Base-by-base conservation (phyloP, 2,329 filamentous ascomycete genomes). In the Cordyceps militaris region DNA sequence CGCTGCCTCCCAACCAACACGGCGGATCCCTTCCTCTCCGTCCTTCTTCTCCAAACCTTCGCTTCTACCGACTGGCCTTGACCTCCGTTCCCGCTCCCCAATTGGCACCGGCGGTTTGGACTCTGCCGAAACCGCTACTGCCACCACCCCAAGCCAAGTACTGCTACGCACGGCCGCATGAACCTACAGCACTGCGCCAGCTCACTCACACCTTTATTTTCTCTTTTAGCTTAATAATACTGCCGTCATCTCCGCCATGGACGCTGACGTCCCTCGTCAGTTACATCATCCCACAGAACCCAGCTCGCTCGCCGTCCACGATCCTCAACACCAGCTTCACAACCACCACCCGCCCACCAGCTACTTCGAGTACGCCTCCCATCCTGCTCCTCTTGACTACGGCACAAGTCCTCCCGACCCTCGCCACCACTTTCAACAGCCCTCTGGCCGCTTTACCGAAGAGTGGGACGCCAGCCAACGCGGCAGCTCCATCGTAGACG, bases 381-480 rank as follows among this genome's bases (percentile, higher is more conserved):
- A 26, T 2, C 36, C 32, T 13, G 19, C 36, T 24, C 23, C 54
- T 34, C 23, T 38, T 36, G 26, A 40, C 44, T 23, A 42, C 44
- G 44, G 24, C 32, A 43, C 43, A 48, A 40, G 40, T 23, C 5
- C 34, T 28, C 23, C 43, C 32, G 32, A 48, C 30, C 9, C 47
- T 36, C 47, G 38, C 8, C n/a, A 52, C n/a, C 24, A 38, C 8
- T 23, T 43, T 16, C 40, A 52, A 10, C 21, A 28, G 16, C 47
- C 40, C 36, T 68, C 69, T 47, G 77, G 83, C 61, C 82, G 77
- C 64, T 87, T 88, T 66, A 84, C 81, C 63, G 86, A 90, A 69
- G 83, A 87, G 74, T 89, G 86, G 79, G 85, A 88, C 72, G 83
- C 82, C 52, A 84, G 79, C 65, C 84, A 83, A 65, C 81, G 85